Evolutionary conservation across 805 yeast genomes (phyloP).

Genomic region (Metschnikowia cubensis): DNA sequence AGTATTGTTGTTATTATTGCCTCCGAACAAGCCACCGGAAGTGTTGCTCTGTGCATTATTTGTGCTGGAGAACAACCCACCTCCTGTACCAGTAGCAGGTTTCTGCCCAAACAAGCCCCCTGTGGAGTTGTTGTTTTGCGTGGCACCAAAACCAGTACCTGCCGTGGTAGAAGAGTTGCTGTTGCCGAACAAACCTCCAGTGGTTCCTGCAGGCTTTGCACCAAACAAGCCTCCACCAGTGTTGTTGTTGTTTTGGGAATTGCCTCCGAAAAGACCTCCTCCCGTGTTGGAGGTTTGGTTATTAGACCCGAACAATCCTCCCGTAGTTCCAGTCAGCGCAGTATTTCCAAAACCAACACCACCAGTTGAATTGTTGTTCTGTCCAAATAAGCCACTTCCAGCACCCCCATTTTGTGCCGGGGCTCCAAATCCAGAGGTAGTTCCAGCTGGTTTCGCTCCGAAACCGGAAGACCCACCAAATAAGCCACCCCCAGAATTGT

Average conservation of each 20-base stretch:
- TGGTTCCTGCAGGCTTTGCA: constrained; percentile 14
- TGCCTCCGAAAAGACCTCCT: constrained; percentile 14
- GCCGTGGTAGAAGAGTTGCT: constrained; percentile 10
- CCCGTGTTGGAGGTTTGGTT: constrained; percentile 5
- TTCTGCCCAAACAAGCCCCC: constrained; percentile 33
- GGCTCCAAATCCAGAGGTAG: constrained; percentile 2
- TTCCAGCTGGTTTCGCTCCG: constrained; percentile 24
- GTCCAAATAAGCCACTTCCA: constrained; percentile 12
- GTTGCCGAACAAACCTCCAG: constrained; percentile 16
- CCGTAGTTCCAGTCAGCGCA: constrained; percentile 10
- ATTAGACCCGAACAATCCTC: constrained; percentile 22
- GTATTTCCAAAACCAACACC: constrained; percentile 11
- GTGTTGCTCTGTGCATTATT: constrained; percentile 8
- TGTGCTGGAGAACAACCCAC: constrained; percentile 19
- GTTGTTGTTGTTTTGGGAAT: constrained; percentile 16
- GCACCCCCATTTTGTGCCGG: constrained; percentile 16
- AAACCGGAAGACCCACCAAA: constrained; percentile 34
- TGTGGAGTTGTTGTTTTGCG: constrained; percentile 19
- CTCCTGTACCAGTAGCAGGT: constrained; percentile 19
- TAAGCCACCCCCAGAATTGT: constrained; percentile 8
- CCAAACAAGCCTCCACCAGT: constrained; percentile 32
- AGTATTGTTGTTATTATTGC: constrained; percentile 12
- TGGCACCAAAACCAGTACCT: constrained; percentile 13
- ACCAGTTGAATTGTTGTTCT: constrained; percentile 8
- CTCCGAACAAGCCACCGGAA: constrained; percentile 42